phyloP scores from a whole-genome alignment of 2,329 filamentous ascomycete genomes.

The Dothidotthia symphoricarpi region DNA sequence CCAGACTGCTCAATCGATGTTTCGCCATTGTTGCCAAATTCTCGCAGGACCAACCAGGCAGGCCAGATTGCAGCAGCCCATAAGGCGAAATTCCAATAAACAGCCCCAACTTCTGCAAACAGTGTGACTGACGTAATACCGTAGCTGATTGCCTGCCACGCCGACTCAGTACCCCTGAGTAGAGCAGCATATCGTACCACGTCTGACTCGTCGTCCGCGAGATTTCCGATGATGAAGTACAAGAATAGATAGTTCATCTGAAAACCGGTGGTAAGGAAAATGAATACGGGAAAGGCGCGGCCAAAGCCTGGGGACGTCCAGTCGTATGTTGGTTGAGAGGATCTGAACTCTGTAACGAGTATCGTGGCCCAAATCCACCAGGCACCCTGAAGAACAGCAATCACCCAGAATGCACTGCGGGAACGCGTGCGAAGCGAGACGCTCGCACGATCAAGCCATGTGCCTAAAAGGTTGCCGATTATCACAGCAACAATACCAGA shows the following conservation, averaged over 20 bases:
- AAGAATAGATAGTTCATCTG: slow-evolving; percentile 73
- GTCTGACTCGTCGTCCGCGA: slow-evolving; percentile 61
- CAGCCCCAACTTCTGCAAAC: slow-evolving; percentile 63
- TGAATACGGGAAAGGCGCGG: slow-evolving; percentile 63
- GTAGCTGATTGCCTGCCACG: slow-evolving; percentile 71
- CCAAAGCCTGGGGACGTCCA: slow-evolving; percentile 66
- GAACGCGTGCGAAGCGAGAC: slow-evolving; percentile 56
- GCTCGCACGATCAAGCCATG: slow-evolving; percentile 60
- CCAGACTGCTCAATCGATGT: slow-evolving; percentile 14
- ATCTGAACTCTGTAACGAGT: slow-evolving; percentile 60
- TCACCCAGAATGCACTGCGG: slow-evolving; percentile 55
- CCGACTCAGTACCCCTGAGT: slow-evolving; percentile 68
- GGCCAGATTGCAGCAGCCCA: slow-evolving; percentile 65
- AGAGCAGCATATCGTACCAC: slow-evolving; percentile 67
- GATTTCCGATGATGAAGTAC: slow-evolving; percentile 69
- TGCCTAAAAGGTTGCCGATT: slow-evolving; percentile 64
- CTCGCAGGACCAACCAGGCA: slow-evolving; percentile 64
- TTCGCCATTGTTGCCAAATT: slow-evolving; percentile 47
- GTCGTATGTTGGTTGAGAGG: slow-evolving; percentile 61
- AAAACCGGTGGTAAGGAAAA: slow-evolving; percentile 66
- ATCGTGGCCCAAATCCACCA: slow-evolving; percentile 74
- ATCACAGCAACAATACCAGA: slow-evolving; percentile 66
- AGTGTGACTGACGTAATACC: slow-evolving; percentile 61
- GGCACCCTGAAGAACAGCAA: slow-evolving; percentile 60
- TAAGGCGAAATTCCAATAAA: slow-evolving; percentile 69